phyloP scores from a whole-genome alignment of 192 early-diverging fungal genomes.

The Coemansia sp. region DNA sequence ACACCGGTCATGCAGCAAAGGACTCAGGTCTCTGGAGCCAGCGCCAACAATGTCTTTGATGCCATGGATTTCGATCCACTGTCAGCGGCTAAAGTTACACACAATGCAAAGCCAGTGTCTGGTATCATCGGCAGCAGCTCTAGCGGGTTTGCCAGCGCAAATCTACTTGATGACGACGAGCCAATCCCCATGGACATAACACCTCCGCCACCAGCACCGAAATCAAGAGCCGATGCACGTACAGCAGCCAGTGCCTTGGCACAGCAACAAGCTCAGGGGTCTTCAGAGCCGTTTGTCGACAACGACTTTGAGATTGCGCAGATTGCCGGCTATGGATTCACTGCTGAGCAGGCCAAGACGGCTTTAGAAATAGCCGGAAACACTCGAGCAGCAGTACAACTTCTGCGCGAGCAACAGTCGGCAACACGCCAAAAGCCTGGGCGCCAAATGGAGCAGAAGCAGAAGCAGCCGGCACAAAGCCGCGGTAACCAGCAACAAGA shows the following conservation, averaged over 20 bases:
- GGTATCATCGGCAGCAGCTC: neutral
- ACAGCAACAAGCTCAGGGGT: neutral
- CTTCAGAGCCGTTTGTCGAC: conserved; percentile 24
- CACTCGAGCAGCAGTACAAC: conserved; percentile 61
- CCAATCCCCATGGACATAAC: conserved; percentile 33
- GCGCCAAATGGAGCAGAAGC: conserved; percentile 3
- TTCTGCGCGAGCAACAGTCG: conserved; percentile 42
- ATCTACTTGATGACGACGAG: conserved; percentile 32
- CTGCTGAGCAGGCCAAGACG: conserved; percentile 60
- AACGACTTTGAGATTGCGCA: conserved; percentile 66
- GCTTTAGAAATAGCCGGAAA: conserved; percentile 72
- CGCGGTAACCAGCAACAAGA: neutral
- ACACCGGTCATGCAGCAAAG: conserved; percentile 21
- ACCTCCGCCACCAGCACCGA: conserved; percentile 1
- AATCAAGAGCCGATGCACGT: neutral
- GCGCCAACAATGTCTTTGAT: conserved; percentile 6
- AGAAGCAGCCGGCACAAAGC: neutral
- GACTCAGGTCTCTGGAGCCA: neutral
- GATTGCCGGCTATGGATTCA: conserved; percentile 82
- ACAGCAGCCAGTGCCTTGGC: neutral
- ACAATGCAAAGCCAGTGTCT: neutral
- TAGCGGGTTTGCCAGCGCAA: neutral
- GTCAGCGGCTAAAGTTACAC: neutral
- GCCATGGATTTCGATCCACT: conserved; percentile 47
- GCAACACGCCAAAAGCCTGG: conserved; percentile 12